Evolutionary conservation across 139 green algal genomes (phyloP).

Genomic region (Picocystis salinarum): DNA sequence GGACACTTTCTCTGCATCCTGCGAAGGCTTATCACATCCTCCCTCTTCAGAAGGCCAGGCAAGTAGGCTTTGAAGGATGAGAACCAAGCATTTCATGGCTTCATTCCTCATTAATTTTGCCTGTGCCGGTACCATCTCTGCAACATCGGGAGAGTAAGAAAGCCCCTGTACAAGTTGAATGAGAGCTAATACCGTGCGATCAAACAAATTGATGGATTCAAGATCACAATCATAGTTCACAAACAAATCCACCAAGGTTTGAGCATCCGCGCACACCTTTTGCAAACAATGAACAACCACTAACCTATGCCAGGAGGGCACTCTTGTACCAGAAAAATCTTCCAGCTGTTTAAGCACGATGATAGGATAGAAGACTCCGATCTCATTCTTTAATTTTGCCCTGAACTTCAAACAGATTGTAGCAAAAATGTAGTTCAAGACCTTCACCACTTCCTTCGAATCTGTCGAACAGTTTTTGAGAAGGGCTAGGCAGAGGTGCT

Average conservation of each 20-base stretch:
- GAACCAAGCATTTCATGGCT: conserved; percentile 57
- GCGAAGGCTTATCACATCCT: conserved; percentile 2
- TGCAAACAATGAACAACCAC: conserved; percentile 43
- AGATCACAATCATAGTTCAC: conserved; percentile 95
- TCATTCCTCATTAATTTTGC: conserved; percentile 31
- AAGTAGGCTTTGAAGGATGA: conserved; percentile 36
- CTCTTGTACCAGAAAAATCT: conserved; percentile 3
- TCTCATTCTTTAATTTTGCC: conserved; percentile 54
- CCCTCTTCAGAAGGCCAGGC: conserved; percentile 26
- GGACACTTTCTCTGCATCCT: conserved; percentile 1
- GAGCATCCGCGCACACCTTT: conserved; percentile 50
- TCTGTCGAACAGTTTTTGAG: conserved; percentile 72
- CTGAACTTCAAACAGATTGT: conserved; percentile 66
- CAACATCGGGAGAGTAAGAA: no score
- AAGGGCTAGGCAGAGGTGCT: conserved; percentile 87
- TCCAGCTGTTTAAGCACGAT: conserved; percentile 75
- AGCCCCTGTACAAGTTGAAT: conserved; percentile 2
- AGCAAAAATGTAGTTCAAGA: conserved; percentile 66
- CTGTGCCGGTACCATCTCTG: no score
- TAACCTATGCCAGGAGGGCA: conserved; percentile 15
- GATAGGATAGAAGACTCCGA: conserved; percentile 95
- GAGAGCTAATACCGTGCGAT: conserved; percentile 45
- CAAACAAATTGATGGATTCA: conserved; percentile 69
- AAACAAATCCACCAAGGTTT: conserved; percentile 88
- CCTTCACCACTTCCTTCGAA: conserved; percentile 21